Conservation (phyloP, 1,284 basidiomycete species). For the Trametes polyzona region DNA sequence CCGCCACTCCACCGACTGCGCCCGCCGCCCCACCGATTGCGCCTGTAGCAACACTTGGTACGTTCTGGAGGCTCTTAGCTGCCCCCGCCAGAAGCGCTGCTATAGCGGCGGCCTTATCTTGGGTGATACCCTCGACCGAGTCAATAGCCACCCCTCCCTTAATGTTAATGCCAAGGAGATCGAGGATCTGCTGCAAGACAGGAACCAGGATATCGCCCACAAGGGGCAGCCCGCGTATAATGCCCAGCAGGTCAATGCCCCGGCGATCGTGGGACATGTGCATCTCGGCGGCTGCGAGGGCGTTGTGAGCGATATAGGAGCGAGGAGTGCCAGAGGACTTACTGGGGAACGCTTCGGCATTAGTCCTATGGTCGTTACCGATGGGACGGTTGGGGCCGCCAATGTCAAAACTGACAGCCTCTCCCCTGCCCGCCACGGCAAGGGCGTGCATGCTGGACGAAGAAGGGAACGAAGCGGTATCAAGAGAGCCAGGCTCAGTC, state of each 20-base stretch:
- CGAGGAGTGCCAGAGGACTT: background rate
- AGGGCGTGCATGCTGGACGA: conserved; percentile 16
- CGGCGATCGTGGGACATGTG: background rate
- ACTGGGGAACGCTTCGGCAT: background rate
- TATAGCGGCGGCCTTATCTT: background rate
- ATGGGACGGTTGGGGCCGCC: background rate
- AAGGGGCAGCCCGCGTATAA: background rate
- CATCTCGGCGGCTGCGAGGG: background rate
- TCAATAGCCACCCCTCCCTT: background rate
- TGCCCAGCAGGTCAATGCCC: background rate
- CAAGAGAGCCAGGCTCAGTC: conserved; percentile 21
- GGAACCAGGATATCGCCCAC: background rate
- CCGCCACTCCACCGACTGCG: background rate
- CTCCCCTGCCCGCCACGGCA: background rate
- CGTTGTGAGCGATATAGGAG: background rate
- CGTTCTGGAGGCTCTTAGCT: background rate
- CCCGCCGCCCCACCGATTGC: background rate
- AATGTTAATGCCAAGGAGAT: background rate
- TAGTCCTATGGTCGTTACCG: background rate
- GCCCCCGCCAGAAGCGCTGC: background rate
- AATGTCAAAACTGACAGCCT: background rate
- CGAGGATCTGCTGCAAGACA: background rate
- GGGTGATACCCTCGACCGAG: background rate
- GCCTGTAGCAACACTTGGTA: too few relatives aligned
- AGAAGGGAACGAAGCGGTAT: conserved; percentile 12